These are phyloP conservation scores for Odontarrhena argentea DNA, from an alignment of 345 rosid species.

Conservation along the genomic window DNA sequence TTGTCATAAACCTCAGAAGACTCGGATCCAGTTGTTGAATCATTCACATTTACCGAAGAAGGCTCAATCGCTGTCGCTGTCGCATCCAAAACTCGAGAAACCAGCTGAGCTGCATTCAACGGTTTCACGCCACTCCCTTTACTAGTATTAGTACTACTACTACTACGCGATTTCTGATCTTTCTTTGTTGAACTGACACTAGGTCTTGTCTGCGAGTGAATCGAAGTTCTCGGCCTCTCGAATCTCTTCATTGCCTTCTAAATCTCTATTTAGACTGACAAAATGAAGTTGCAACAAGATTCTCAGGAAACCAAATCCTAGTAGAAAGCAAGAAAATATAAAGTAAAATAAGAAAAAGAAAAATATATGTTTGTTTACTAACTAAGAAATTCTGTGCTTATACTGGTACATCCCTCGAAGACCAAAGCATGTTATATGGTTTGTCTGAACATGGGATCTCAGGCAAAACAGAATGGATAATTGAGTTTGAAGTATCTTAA, in stretches of 20 bases:
- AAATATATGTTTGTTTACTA: no score
- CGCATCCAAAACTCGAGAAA: conserved; percentile 42
- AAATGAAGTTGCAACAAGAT: no score
- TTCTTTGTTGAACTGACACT: conserved; percentile 19
- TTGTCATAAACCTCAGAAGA: conserved; percentile 61
- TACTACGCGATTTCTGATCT: conserved; percentile 33
- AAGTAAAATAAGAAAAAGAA: no score
- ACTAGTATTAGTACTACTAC: not conserved
- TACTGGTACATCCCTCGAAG: no score
- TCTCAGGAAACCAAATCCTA: no score
- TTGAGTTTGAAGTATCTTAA: not conserved
- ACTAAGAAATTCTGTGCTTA: no score
- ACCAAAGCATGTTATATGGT: no score
- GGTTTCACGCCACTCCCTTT: conserved; percentile 37
- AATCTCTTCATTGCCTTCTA: conserved; percentile 34
- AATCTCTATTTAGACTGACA: not conserved
- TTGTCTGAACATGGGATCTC: no score
- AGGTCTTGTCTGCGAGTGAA: conserved; percentile 26
- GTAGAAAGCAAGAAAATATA: not conserved
- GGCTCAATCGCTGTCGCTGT: conserved; percentile 24
- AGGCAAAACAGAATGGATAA: not conserved
- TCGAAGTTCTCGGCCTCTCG: conserved; percentile 40
- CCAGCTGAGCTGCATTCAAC: conserved; percentile 42
- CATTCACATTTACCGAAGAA: conserved; percentile 40
- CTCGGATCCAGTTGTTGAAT: conserved; percentile 64